These are phyloP conservation scores for Inga oerstediana DNA, from an alignment of 306 rosid genomes.

Conservation along the genomic window DNA sequence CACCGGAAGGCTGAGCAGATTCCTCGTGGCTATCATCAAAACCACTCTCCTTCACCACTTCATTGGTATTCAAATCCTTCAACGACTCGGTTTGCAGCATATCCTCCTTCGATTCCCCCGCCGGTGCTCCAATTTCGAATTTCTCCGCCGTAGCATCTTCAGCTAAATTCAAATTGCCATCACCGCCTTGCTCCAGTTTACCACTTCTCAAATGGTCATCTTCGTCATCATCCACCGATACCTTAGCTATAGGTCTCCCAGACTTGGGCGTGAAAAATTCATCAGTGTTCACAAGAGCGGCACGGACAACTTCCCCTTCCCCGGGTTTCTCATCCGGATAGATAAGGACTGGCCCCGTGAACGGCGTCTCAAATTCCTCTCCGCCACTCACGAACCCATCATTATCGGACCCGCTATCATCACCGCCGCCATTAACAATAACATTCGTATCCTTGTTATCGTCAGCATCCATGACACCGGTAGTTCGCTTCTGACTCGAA, in stretches of 20 bases:
- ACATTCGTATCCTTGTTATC: slow-evolving; percentile 7
- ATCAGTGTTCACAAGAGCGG: slow-evolving; percentile 24
- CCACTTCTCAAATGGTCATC: slow-evolving; percentile 34
- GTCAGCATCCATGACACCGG: neutral
- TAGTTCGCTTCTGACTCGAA: slow-evolving; percentile 11
- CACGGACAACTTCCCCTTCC: slow-evolving; percentile 8
- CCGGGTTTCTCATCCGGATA: slow-evolving; percentile 25
- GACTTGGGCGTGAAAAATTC: slow-evolving; percentile 41
- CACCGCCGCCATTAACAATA: slow-evolving; percentile 20
- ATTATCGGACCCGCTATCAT: slow-evolving; percentile 46
- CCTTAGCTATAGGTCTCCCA: slow-evolving; percentile 57
- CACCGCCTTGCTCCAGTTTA: slow-evolving; percentile 30
- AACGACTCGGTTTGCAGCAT: neutral
- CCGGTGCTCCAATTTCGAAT: slow-evolving; percentile 30
- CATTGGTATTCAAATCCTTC: slow-evolving; percentile 20
- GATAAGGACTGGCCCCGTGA: slow-evolving; percentile 47
- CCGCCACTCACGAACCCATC: slow-evolving; percentile 76
- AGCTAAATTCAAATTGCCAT: slow-evolving; percentile 1
- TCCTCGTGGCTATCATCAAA: slow-evolving; percentile 32
- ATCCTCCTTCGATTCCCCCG: slow-evolving; percentile 25
- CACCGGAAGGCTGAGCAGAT: slow-evolving; percentile 34
- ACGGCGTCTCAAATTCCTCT: slow-evolving; percentile 51
- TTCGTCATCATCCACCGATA: slow-evolving; percentile 54
- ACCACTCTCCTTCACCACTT: slow-evolving; percentile 43
- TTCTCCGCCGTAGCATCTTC: slow-evolving; percentile 35